Percentiles rank a stretch among this genome's conserved stretches.
Evolutionary conservation across 768 basidiomycete genomes (phyloP).

Genomic region (Dendrothele bispora): DNA sequence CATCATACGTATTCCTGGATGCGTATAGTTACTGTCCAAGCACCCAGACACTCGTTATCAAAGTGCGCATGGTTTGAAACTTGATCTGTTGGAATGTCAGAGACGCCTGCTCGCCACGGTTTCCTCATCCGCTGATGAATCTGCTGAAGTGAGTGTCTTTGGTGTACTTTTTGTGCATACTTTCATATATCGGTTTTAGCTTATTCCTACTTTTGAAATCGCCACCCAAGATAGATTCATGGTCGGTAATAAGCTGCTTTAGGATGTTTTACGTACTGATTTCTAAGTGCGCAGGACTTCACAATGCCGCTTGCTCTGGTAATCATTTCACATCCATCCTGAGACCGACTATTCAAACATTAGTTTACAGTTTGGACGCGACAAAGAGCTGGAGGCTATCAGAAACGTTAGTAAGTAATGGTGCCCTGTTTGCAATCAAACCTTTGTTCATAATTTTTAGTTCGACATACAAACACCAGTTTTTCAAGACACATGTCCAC

Average conservation of each 20-base stretch:
- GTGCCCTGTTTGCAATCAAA: constrained; percentile 7
- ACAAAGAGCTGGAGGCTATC: constrained; percentile 68
- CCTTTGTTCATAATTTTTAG: constrained; percentile 26
- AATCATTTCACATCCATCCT: constrained; percentile 5
- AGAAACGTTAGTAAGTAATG: constrained; percentile 58
- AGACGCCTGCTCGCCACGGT: constrained; percentile 59
- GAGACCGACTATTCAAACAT: too few relatives aligned
- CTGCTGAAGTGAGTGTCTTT: constrained; percentile 45
- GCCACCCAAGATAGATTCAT: constrained; percentile 63
- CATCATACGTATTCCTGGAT: constrained; percentile 1
- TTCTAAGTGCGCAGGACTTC: constrained; percentile 49
- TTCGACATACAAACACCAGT: constrained; percentile 52
- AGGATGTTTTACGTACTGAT: too few relatives aligned
- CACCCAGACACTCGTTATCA: constrained; percentile 70
- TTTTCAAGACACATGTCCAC: constrained; percentile 56
- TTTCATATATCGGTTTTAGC: constrained; percentile 32
- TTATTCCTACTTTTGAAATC: constrained; percentile 70
- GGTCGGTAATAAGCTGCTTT: constrained; percentile 35
- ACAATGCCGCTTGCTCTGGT: constrained; percentile 69
- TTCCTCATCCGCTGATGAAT: constrained; percentile 54
- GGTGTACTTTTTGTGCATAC: neutral
- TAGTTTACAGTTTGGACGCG: constrained; percentile 59
- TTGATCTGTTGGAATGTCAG: constrained; percentile 70
- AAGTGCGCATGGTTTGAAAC: constrained; percentile 67
- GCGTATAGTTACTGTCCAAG: constrained; percentile 59